Percentiles rank a stretch among this genome's conserved stretches.
Evolutionary conservation across 352 stramenopile species (phyloP).

Genomic region (Nannochloropsis limnetica): DNA sequence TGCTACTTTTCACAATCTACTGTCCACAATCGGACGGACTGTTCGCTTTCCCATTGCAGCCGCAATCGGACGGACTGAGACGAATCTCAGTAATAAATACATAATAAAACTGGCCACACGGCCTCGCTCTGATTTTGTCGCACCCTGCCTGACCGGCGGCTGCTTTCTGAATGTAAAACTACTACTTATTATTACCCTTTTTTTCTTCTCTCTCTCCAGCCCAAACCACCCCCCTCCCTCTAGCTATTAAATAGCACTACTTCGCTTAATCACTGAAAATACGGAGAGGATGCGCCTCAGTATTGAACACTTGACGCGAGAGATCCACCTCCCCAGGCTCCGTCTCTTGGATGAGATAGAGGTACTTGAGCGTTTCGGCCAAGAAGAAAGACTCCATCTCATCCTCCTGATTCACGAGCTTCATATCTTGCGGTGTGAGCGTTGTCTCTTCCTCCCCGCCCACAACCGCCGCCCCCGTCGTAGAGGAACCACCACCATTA

Average conservation of each 20-base stretch:
- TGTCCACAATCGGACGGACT: neutral
- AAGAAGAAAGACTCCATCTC: constrained; percentile 98
- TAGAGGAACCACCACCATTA: constrained; percentile 28
- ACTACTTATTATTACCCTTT: neutral
- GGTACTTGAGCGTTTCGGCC: constrained; percentile 97
- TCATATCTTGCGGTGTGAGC: constrained; percentile 36
- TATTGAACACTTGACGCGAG: constrained; percentile 80
- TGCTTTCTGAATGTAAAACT: neutral
- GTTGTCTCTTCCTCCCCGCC: neutral
- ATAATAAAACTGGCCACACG: neutral
- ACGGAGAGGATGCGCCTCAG: constrained; percentile 78
- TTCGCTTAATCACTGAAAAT: constrained; percentile 38
- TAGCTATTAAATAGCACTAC: neutral
- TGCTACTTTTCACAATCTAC: neutral
- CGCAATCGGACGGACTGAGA: neutral
- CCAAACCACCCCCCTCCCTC: neutral
- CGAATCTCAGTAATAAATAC: neutral
- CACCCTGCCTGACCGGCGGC: neutral
- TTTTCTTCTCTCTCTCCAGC: neutral
- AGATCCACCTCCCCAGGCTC: constrained; percentile 39
- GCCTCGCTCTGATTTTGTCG: neutral
- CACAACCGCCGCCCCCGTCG: neutral
- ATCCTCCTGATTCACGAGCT: constrained; percentile 60
- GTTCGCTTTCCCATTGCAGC: neutral
- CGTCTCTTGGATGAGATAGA: constrained; percentile 79